Conservation (phyloP, 306 rosid species). For the Quillaja saponaria region DNA sequence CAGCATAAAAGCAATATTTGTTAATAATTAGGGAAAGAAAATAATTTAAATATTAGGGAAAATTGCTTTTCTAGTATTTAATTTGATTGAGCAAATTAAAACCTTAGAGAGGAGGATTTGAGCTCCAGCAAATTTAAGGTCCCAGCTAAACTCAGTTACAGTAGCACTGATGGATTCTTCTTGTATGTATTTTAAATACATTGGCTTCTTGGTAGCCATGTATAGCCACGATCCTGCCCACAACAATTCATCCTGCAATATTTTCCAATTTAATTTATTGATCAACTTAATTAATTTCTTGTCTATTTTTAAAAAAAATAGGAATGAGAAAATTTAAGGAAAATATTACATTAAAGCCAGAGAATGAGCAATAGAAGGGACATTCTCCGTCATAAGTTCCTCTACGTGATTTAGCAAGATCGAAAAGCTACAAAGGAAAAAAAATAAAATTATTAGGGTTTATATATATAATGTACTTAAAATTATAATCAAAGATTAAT, state of each 20-base stretch:
- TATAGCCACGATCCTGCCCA: conserved; percentile 97
- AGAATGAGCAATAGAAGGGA: conserved; percentile 92
- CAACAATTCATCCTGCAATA: conserved; percentile 71
- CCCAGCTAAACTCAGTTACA: conserved; percentile 92
- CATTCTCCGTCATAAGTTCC: conserved; percentile 94
- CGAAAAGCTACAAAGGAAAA: conserved; percentile 50
- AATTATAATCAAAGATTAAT: not conserved
- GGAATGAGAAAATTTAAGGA: not conserved
- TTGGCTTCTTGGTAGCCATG: conserved; percentile 48
- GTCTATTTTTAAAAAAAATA: not conserved
- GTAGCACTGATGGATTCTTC: conserved; percentile 66
- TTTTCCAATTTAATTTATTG: not conserved
- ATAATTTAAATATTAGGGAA: not conserved
- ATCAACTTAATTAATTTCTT: not conserved
- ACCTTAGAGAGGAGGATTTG: conserved; percentile 74
- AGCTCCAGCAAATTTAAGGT: conserved; percentile 90
- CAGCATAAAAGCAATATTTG: not conserved
- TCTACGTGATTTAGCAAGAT: conserved; percentile 58
- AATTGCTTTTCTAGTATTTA: too few species aligned
- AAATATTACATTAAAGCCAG: conserved; percentile 67
- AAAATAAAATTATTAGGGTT: not conserved
- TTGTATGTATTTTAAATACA: conserved; percentile 50
- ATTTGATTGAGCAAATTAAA: too few species aligned
- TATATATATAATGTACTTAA: too few species aligned
- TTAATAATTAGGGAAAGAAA: not conserved